Evolutionary conservation across 495 filamentous ascomycete species (phyloP), one percentile per base, ranked within the genome.

Genomic region (Alectoria sarmentosa): DNA sequence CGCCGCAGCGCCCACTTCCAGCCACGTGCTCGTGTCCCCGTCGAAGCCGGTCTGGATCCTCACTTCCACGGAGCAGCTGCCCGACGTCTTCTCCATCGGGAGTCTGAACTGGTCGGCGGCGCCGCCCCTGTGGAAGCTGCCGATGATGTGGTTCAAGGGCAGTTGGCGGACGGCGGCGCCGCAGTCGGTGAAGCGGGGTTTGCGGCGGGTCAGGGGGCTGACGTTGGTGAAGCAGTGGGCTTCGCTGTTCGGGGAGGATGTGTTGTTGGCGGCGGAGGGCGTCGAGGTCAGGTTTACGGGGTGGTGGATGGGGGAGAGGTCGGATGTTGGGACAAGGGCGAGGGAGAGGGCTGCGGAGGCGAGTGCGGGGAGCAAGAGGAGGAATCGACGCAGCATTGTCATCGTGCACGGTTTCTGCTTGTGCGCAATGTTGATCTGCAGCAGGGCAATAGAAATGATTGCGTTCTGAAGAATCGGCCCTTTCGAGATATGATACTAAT

Each of bases 241-340:
- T 11, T 13, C 10, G 48, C 26, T 28, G 48, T 52, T 52, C 23
- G 26, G 23, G 48, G 26, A 13, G 48, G 48, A 4, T 2, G 48
- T 1, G 46, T n/a, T 4, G 48, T 4, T 28, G 48, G 48, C 1
- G 2, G 10, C 9, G 23, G 48, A 26, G 23, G 48, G 48, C 4
- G 48, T 13, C 4, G 48, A 52, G 23, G 48, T 52, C 9, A 52
- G 48, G 48, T 52, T 52, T 15, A 30, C 11, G 23, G 48, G 48
- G 48, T 52, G 48, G 48, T 52, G 48, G 48, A 52, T 52, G 48
- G 48, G 48, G 26, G 48, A 52, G 48, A 52, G 48, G 48, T 28
- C 23, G 4, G 48, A 52, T 11, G 49, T 54, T 30, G 49, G 49
- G 28, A 1, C 28, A 2, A 8, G 0, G 26, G 28, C 5, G 28